Conservation (phyloP, 2,329 filamentous ascomycete species). For the Botryotinia convoluta region DNA sequence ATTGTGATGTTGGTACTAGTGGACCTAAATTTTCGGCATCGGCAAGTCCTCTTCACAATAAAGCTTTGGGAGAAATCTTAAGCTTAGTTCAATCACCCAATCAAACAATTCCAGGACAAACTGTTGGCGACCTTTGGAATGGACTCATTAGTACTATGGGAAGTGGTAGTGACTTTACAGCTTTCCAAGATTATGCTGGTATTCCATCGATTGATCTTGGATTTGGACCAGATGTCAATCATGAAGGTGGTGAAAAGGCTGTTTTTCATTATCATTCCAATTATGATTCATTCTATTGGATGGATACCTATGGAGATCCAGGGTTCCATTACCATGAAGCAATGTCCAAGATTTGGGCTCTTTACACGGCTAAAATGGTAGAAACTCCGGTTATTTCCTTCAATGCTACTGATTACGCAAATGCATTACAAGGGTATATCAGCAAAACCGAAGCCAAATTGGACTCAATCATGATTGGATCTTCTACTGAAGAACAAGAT, state of each 20-base stretch:
- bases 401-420: slow-evolving; percentile 47
- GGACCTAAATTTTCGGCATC: slow-evolving; percentile 55
- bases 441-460: slow-evolving; percentile 35
- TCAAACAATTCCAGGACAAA: slow-evolving; percentile 41
- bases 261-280: slow-evolving; percentile 80
- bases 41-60: slow-evolving; percentile 63
- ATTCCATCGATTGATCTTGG: slow-evolving; percentile 56
- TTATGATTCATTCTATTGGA: slow-evolving; percentile 83
- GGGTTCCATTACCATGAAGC: slow-evolving; percentile 59
- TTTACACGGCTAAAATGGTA: slow-evolving; percentile 49
- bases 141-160: slow-evolving; percentile 56
- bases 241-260: slow-evolving; percentile 38
- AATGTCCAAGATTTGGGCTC: slow-evolving; percentile 52
- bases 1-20: slow-evolving; percentile 70
- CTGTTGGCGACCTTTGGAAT: slow-evolving; percentile 49
- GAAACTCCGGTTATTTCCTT: slow-evolving; percentile 53
- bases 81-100: slow-evolving; percentile 46
- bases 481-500: slow-evolving; percentile 30
- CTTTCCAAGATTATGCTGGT: slow-evolving; percentile 59
- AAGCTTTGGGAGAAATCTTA: slow-evolving; percentile 57
- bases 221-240: slow-evolving; percentile 42
- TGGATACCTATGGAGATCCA: slow-evolving; percentile 73
- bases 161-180: slow-evolving; percentile 65
- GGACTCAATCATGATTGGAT: slow-evolving; percentile 27
- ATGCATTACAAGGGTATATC: slow-evolving; percentile 37